Evolutionary conservation across 73 alveolate genomes (phyloP).

Genomic region (Urostyla sp.): DNA sequence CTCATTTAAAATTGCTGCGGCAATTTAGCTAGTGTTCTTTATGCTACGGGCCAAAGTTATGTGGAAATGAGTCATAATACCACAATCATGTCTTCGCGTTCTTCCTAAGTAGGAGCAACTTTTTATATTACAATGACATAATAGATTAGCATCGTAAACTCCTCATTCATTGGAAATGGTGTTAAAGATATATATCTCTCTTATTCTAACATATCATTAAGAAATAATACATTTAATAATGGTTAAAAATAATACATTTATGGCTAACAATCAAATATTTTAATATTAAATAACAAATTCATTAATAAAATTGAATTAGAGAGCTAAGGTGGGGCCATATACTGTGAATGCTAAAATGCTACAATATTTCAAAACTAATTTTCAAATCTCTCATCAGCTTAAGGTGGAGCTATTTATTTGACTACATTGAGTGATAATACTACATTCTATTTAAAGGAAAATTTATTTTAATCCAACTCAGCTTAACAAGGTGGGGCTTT

Average conservation of each 20-base stretch:
- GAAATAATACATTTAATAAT: neutral
- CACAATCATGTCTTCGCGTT: too few relatives aligned
- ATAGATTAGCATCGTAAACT: too few relatives aligned
- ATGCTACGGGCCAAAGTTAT: constrained; percentile 36
- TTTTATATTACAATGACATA: too few relatives aligned
- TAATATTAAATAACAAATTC: too few relatives aligned
- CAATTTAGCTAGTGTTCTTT: neutral
- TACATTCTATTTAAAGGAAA: neutral
- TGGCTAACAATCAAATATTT: too few relatives aligned
- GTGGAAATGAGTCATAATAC: neutral
- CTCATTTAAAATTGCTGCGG: constrained; percentile 38
- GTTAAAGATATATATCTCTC: neutral
- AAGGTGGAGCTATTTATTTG: neutral
- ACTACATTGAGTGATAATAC: neutral
- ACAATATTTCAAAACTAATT: neutral
- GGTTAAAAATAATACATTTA: neutral
- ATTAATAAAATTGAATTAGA: too few relatives aligned
- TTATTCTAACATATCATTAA: too few relatives aligned
- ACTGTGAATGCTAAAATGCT: neutral
- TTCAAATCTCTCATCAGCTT: neutral
- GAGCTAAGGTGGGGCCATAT: neutral
- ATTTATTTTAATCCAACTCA: neutral
- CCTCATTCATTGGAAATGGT: too few relatives aligned
- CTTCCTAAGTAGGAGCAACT: too few relatives aligned
- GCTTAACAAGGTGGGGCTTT: constrained; percentile 8